phyloP scores from a whole-genome alignment of 2,329 filamentous ascomycete species.

The Lachnellula willkommii region DNA sequence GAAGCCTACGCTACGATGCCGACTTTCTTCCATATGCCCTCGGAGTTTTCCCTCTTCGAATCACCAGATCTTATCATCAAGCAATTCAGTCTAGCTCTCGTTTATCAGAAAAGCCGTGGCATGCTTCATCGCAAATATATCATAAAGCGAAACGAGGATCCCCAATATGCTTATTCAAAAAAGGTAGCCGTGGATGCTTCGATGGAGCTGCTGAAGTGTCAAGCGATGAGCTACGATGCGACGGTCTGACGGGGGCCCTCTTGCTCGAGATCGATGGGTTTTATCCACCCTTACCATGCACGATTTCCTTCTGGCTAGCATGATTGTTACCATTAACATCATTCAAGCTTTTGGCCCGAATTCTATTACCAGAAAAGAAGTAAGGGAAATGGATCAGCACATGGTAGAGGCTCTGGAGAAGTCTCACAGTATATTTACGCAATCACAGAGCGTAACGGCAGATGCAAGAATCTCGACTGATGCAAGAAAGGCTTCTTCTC shows the following conservation, averaged over 20 bases:
- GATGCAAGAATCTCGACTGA: slow-evolving; percentile 6
- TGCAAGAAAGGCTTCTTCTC: slow-evolving; percentile 13
- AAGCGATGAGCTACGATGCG: slow-evolving; percentile 43
- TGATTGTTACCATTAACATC: slow-evolving; percentile 49
- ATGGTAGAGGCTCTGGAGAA: slow-evolving; percentile 17
- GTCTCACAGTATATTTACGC: slow-evolving; percentile 14
- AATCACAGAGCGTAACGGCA: background rate
- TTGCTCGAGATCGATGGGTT: slow-evolving; percentile 52
- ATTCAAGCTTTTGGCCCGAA: slow-evolving; percentile 8
- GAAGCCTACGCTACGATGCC: slow-evolving; percentile 44
- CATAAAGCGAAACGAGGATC: slow-evolving; percentile 36
- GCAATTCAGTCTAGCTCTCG: slow-evolving; percentile 45
- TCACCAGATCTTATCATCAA: slow-evolving; percentile 45
- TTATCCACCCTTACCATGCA: slow-evolving; percentile 52
- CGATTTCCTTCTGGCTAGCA: slow-evolving; percentile 57
- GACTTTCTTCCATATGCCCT: slow-evolving; percentile 43
- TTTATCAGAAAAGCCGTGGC: slow-evolving; percentile 52
- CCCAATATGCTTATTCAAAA: slow-evolving; percentile 49
- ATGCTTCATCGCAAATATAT: slow-evolving; percentile 52
- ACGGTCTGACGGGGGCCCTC: slow-evolving; percentile 47
- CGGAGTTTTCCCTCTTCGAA: slow-evolving; percentile 47
- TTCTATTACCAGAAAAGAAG: background rate
- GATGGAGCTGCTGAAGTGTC: slow-evolving; percentile 43
- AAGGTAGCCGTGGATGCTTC: slow-evolving; percentile 47
- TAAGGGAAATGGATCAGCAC: background rate